Conservation (phyloP, 768 basidiomycete genomes). For the Agrocybe pediades region DNA sequence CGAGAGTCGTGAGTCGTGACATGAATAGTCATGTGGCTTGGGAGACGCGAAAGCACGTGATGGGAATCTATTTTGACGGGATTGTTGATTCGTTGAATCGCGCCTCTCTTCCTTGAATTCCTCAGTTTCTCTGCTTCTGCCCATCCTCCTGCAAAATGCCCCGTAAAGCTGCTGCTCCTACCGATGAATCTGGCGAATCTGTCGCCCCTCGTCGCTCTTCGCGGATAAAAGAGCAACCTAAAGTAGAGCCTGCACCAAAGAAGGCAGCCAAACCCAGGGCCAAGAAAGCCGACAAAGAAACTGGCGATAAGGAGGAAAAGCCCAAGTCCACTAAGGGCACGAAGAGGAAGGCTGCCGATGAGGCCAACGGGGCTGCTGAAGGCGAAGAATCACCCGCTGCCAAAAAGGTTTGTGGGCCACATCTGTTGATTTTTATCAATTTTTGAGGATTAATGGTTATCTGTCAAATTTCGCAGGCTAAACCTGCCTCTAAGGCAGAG, state of each 20-base stretch:
- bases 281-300: slow-evolving; percentile 50
- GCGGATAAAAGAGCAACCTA: slow-evolving; percentile 75
- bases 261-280: slow-evolving; percentile 67
- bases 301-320: slow-evolving; percentile 55
- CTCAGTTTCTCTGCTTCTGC: slow-evolving; percentile 19
- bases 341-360: slow-evolving; percentile 47
- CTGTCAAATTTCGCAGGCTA: too few species aligned
- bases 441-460: too few species aligned
- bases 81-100: slow-evolving; percentile 31
- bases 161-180: slow-evolving; percentile 61
- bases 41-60: slow-evolving; percentile 32
- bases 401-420: slow-evolving; percentile 54
- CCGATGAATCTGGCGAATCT: slow-evolving; percentile 37
- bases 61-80: slow-evolving; percentile 27
- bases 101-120: slow-evolving; percentile 29
- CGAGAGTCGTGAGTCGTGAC: slow-evolving; percentile 1
- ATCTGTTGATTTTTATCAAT: slow-evolving; percentile 3
- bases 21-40: slow-evolving; percentile 18
- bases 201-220: slow-evolving; percentile 68
- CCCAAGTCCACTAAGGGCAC: slow-evolving; percentile 44
- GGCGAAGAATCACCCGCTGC: slow-evolving; percentile 48
- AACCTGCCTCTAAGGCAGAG: slow-evolving; percentile 44
- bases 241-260: slow-evolving; percentile 51
- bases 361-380: slow-evolving; percentile 37
- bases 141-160: slow-evolving; percentile 49